Evolutionary conservation across 257 asterid genomes (phyloP), one percentile per base, ranked within the genome.

Genomic region (Solanum lycopersicoides): DNA sequence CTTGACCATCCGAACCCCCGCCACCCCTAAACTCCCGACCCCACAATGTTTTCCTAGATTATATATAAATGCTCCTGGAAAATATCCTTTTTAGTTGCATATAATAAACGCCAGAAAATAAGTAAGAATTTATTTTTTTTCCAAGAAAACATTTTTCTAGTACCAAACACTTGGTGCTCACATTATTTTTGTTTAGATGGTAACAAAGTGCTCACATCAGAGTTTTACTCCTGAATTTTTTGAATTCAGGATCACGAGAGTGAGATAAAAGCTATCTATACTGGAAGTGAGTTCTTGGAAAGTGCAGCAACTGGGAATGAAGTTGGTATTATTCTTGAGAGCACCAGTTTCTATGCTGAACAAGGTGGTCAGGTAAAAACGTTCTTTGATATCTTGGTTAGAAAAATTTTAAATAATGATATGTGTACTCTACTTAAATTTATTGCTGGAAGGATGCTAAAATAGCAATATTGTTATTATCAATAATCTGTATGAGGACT

Each of bases 311-410:
- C 93, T 50, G 94, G 93, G 86, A 93, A 92, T 88, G 98, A 95
- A 91, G 96, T 95, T 89, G 99, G 99, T 83, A 73, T 97, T 71
- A 89, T 97, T 90, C 95, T 96, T 86, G 99, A 92, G 91, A 93
- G 93, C 59, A 92, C 99, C 66, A 96, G 98, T 88, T 97, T 97
- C 91, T 97, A 97, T 89, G 98, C 99, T 47, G 99, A 97, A 93
- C 99, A 97, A 94, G 99, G 99, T 91, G 99, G 99, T 93, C 99
- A 97, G 99, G 99, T 96, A 90, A 88, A 76, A 56, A 71, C 66
- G 15, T 85, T 75, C 53, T 23, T 65, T 14, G 68, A 15, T 35
- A 73, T 86, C 63, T 30, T 7, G 84, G 20, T 82, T 50, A 32
- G 30, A 82, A 50, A 73, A 47, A 47, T 50, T 12, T 50, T 32